Evolutionary conservation across 805 yeast genomes (phyloP).

Genomic region (Starmerella apis): DNA sequence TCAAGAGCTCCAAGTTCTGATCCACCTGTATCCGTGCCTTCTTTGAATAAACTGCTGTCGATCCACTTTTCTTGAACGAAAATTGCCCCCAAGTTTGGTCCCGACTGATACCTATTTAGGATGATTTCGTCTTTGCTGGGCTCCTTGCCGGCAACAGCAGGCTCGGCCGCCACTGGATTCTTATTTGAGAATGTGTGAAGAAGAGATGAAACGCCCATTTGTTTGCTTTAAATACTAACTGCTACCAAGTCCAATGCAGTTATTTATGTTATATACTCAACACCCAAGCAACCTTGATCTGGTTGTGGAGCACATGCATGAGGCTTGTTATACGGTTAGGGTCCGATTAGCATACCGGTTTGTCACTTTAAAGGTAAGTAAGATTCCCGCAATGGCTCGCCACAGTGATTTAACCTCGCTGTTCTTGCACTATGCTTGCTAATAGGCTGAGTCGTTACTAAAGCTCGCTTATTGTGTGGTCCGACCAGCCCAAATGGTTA

Average conservation of each 20-base stretch:
- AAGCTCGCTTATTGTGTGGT: too few relatives aligned
- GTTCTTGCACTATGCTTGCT: too few relatives aligned
- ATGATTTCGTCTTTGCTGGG: conserved; percentile 31
- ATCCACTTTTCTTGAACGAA: conserved; percentile 78
- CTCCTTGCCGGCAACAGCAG: conserved; percentile 29
- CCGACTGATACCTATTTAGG: conserved; percentile 45
- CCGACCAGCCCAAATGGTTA: too few relatives aligned
- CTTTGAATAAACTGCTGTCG: conserved; percentile 49
- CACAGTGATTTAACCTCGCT: too few relatives aligned
- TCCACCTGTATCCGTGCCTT: conserved; percentile 38
- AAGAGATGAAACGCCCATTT: conserved; percentile 27
- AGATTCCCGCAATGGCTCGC: too few relatives aligned
- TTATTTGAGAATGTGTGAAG: conserved; percentile 22
- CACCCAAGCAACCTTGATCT: not conserved
- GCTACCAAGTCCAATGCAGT: too few relatives aligned
- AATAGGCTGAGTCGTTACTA: too few relatives aligned
- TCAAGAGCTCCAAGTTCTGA: conserved; percentile 67
- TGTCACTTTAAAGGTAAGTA: too few relatives aligned
- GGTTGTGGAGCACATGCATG: conserved; percentile 7
- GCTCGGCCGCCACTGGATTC: conserved; percentile 26
- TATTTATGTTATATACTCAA: not conserved
- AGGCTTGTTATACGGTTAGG: not conserved
- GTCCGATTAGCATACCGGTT: not conserved
- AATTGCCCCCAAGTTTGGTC: conserved; percentile 75
- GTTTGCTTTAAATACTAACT: too few relatives aligned